Evolutionary conservation across 2,329 filamentous ascomycete genomes (phyloP).

Genomic region (Arthrinium puccinioides): DNA sequence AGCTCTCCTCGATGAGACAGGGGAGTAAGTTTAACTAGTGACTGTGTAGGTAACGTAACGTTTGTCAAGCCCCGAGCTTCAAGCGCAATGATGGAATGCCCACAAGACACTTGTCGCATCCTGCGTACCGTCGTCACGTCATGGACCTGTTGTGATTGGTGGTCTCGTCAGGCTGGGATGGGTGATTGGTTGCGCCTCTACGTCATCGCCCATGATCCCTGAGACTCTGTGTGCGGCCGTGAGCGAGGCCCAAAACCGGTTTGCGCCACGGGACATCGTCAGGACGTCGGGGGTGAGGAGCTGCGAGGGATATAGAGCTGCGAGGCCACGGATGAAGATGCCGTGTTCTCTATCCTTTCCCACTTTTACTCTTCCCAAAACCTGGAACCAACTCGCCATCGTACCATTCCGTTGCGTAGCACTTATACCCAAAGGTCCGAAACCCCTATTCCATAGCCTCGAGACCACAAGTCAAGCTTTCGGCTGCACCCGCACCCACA

Average conservation of each 20-base stretch:
- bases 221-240: background rate
- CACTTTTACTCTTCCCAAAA: too few species aligned
- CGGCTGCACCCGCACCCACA: background rate
- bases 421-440: too few species aligned
- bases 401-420: too few species aligned
- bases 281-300: background rate
- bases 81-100: too few species aligned
- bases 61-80: too few species aligned
- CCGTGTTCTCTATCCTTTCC: background rate
- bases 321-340: slow-evolving; percentile 1
- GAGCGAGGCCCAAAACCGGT: slow-evolving; percentile 6
- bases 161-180: background rate
- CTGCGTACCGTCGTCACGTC: slow-evolving; percentile 1
- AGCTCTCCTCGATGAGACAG: too few species aligned
- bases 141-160: slow-evolving; percentile 5
- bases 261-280: slow-evolving; percentile 2
- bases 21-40: too few species aligned
- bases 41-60: too few species aligned
- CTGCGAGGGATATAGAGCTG: background rate
- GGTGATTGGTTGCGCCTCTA: slow-evolving; percentile 5
- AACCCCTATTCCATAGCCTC: too few species aligned
- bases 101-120: too few species aligned
- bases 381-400: too few species aligned
- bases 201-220: slow-evolving; percentile 6
- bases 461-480: too few species aligned